Evolutionary conservation across 202 grass and related monocot species (phyloP), one percentile per base, ranked within the genome.

Genomic region (Cymbopogon flexuosus): DNA sequence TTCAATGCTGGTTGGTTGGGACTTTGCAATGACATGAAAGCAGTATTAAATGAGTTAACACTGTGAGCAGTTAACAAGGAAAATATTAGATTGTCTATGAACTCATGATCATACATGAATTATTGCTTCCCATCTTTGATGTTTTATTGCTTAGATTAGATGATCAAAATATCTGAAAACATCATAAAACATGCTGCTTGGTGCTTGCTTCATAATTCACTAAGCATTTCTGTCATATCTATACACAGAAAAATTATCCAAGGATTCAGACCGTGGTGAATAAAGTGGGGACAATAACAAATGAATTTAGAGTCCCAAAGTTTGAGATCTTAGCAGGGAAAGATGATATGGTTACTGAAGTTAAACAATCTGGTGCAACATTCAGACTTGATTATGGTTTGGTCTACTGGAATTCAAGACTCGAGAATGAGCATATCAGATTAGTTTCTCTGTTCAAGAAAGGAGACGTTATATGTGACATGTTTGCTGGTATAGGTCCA

Each of bases 331-430:
- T 95, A 80, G 90, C 90, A 62, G 92, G 96, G 67, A 93, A 89
- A 70, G 75, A 67, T 10, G 85, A 87, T 84, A 91, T 95, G 90
- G 80, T 93, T 61, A 93, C 92, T 84, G 92, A 99, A 89, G 88
- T 99, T 67, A 99, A 99, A 80, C 92, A 99, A 83, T 95, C 95
- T 76, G 90, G 96, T 61, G 96, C 92, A 69, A 95, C 72, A 61
- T 99, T 95, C 84, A 99, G 30, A 87, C 90, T 99, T 59, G 90
- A 98, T 87, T 98, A 95, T 71, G 73, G 96, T 77, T 91, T 91
- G 61, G 96, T 98, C 74, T 98, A 98, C 76, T 98, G 96, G 96
- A 99, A 99, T 83, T 99, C 96, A 18, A 99, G 96, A 78, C 92
- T 99, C 72, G 96, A 99, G 71, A 88, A 95, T 74, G 92, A 95